These are phyloP conservation scores for Solioccasus polychromus DNA, from an alignment of 768 basidiomycete species.

Conservation along the genomic window DNA sequence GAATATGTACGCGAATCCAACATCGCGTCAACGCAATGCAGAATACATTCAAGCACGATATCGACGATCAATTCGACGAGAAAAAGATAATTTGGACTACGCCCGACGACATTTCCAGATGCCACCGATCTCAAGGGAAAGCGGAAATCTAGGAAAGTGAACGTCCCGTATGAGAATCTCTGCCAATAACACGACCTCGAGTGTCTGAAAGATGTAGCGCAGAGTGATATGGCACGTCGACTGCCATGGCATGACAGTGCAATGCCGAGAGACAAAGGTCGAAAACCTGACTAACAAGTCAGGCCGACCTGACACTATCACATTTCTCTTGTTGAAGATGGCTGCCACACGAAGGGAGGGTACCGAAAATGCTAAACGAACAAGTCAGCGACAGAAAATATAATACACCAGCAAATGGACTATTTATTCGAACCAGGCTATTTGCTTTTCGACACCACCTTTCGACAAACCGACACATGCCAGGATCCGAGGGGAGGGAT, in stretches of 20 bases:
- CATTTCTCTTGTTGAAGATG: slow-evolving; percentile 42
- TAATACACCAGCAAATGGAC: slow-evolving; percentile 3
- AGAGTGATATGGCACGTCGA: slow-evolving; percentile 57
- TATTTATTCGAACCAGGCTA: slow-evolving; percentile 21
- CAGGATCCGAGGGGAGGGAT: slow-evolving; percentile 42
- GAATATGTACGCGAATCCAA: slow-evolving; percentile 7
- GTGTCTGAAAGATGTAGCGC: slow-evolving; percentile 21
- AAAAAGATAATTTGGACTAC: slow-evolving; percentile 15
- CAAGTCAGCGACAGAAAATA: not conserved
- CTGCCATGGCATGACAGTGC: slow-evolving; percentile 41
- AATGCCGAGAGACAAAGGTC: slow-evolving; percentile 32
- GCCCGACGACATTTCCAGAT: slow-evolving; percentile 37
- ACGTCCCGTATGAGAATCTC: slow-evolving; percentile 47
- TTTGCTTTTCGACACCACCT: slow-evolving; percentile 22
- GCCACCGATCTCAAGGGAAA: slow-evolving; percentile 47
- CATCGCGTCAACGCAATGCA: slow-evolving; percentile 17
- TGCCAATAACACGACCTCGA: slow-evolving; percentile 38
- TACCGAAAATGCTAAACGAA: slow-evolving; percentile 9
- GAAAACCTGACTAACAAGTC: slow-evolving; percentile 46
- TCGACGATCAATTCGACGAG: slow-evolving; percentile 41
- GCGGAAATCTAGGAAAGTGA: slow-evolving; percentile 49
- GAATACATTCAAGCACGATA: slow-evolving; percentile 23
- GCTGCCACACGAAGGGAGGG: slow-evolving; percentile 47
- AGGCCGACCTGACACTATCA: slow-evolving; percentile 60
- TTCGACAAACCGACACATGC: slow-evolving; percentile 37